A percentile compares a stretch with the other conserved stretches of the same genome.
These are phyloP conservation scores for Mortierella claussenii DNA, from an alignment of 192 early-diverging fungal species.

Conservation along the genomic window DNA sequence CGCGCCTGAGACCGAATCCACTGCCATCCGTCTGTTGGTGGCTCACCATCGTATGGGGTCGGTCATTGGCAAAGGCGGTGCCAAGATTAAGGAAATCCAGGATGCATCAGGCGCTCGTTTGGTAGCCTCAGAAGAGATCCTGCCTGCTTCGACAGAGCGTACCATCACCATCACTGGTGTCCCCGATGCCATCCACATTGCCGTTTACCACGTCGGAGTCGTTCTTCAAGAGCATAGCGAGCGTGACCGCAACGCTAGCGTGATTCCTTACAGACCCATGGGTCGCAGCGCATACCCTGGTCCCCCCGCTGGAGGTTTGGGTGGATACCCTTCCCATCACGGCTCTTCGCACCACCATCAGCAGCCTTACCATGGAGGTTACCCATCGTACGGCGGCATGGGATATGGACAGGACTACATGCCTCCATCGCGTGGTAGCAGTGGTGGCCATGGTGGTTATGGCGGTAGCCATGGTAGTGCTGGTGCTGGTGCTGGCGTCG, in stretches of 20 bases:
- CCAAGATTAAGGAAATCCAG: slow-evolving; percentile 94
- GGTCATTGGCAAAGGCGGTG: slow-evolving; percentile 90
- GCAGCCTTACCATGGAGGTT: slow-evolving; percentile 51
- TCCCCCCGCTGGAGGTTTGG: slow-evolving; percentile 43
- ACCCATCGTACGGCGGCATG: slow-evolving; percentile 45
- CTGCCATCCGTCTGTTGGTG: slow-evolving; percentile 87
- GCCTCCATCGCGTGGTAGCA: slow-evolving; percentile 24
- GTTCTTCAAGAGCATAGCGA: slow-evolving; percentile 74
- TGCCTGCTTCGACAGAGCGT: slow-evolving; percentile 93
- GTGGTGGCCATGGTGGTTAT: slow-evolving; percentile 17
- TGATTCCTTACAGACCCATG: slow-evolving; percentile 78
- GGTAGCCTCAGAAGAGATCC: slow-evolving; percentile 85
- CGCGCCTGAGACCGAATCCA: slow-evolving; percentile 58
- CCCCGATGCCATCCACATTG: slow-evolving; percentile 85
- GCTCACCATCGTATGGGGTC: slow-evolving; percentile 88
- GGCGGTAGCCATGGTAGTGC: slow-evolving; percentile 7
- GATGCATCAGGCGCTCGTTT: slow-evolving; percentile 86
- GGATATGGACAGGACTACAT: slow-evolving; percentile 57
- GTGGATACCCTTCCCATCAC: slow-evolving; percentile 47
- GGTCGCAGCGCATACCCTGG: slow-evolving; percentile 34
- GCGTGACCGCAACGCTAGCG: slow-evolving; percentile 68
- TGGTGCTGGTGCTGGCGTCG: slow-evolving; percentile 1
- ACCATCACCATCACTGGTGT: slow-evolving; percentile 86
- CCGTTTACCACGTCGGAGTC: slow-evolving; percentile 83
- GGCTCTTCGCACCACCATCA: slow-evolving; percentile 45